These are phyloP conservation scores for Ceratobasidium papillatum DNA, from an alignment of 1,284 basidiomycete species.

Conservation along the genomic window DNA sequence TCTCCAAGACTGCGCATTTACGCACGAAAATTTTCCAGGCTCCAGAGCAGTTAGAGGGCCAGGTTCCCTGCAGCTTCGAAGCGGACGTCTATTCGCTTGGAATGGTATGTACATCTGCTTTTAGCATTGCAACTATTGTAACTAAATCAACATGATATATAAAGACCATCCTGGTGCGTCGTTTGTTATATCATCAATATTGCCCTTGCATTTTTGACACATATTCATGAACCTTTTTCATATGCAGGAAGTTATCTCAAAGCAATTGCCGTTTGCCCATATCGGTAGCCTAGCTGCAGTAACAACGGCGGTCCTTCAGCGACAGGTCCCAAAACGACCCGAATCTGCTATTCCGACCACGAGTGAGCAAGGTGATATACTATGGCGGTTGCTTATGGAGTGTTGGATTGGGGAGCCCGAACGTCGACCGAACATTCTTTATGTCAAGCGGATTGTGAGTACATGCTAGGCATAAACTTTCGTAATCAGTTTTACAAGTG, in stretches of 20 bases:
- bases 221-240: neutral
- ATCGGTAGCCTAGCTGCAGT: neutral
- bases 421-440: neutral
- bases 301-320: neutral
- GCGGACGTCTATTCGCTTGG: slow-evolving; percentile 27
- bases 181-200: neutral
- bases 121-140: neutral
- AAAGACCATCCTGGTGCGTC: slow-evolving; percentile 8
- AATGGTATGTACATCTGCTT: slow-evolving; percentile 1
- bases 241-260: neutral
- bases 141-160: too few species aligned
- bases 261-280: neutral
- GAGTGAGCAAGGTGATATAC: neutral
- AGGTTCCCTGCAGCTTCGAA: neutral
- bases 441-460: neutral
- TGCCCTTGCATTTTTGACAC: neutral
- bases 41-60: slow-evolving; percentile 13
- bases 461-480: neutral
- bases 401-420: slow-evolving; percentile 10
- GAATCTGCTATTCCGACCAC: neutral
- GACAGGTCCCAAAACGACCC: slow-evolving; percentile 1
- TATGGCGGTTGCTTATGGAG: neutral
- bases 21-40: neutral
- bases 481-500: neutral
- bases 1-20: neutral